Base-by-base conservation (phyloP, 2,329 filamentous ascomycete species). In the Sclerotinia borealis region DNA sequence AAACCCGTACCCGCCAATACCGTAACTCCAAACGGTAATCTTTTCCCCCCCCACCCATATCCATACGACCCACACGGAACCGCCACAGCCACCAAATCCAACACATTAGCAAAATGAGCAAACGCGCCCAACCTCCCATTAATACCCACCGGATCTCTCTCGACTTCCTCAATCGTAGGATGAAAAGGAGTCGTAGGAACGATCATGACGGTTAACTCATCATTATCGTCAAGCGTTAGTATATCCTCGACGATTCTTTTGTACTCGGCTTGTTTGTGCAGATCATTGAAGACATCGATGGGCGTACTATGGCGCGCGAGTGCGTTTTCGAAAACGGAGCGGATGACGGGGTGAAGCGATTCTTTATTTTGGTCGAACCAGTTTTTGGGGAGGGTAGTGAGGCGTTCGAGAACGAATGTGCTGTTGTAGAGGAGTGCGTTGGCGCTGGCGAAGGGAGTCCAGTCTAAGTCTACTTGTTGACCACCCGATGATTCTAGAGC, bases 21-120 rank as follows among this genome's bases (percentile, higher is more conserved):
- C 15, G 77, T 80, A 15, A 80, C 70, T 9, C 77, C 78, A 72
- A 81, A 81, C 2, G 79, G 78, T 65, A 80, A 66, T 47, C 54
- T 68, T 54, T 65, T 37, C 11, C 17, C 63, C 45, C 64, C 58
- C 17, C 63, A 36, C 22, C 27, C 49, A 49, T 70, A 73, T 36
- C 15, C 51, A 47, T 72, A 73, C 1, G 61, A 67, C 27, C 70
- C 70, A 56, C 67, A 71, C 11, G 69, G 66, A 11, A 72, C 36
- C 47, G 75, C 75, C 41, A 81, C 66, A 9, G 75, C 79, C 63
- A 78, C 79, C 36, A 84, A 71, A 72, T 85, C 83, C 34, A 85
- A 72, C 25, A 85, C 79, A 69, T 85, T 85, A 3, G 76, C 82
- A 69, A 79, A 83, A 67, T 84, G 81, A 1, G 81, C 80, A 68